These are phyloP conservation scores for Schwanniomyces pseudopolymorphus DNA, from an alignment of 805 yeast genomes.

Conservation along the genomic window DNA sequence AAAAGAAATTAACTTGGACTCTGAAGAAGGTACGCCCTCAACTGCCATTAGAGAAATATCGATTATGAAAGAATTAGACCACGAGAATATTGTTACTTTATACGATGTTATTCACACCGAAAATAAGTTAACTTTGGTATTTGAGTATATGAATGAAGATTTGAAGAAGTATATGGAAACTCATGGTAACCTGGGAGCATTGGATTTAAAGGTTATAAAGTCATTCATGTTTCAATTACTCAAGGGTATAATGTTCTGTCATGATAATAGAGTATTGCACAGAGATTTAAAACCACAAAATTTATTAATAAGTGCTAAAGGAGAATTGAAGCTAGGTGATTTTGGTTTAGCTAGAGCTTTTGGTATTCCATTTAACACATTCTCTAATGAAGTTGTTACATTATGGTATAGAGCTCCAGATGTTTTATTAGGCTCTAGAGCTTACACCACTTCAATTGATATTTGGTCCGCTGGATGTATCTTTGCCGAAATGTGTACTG, in stretches of 20 bases:
- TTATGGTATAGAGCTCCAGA: conserved; percentile 99
- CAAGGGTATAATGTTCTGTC: conserved; percentile 85
- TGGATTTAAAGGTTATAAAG: conserved; percentile 72
- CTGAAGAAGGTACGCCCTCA: conserved; percentile 98
- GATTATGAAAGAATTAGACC: conserved; percentile 89
- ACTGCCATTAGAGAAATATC: conserved; percentile 97
- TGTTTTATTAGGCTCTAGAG: conserved; percentile 89
- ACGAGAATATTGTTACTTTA: conserved; percentile 86
- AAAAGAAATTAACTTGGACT: conserved; percentile 90
- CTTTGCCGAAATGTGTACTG: conserved; percentile 97
- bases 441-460: conserved; percentile 94
- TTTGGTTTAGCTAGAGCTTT: conserved; percentile 97
- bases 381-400: conserved; percentile 96
- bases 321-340: conserved; percentile 91
- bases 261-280: conserved; percentile 80
- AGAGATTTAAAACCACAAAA: conserved; percentile 95
- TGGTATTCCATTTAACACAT: conserved; percentile 97
- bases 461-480: conserved; percentile 99
- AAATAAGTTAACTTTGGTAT: conserved; percentile 89
- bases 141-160: conserved; percentile 92
- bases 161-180: conserved; percentile 92
- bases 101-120: conserved; percentile 97
- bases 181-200: conserved; percentile 72
- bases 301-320: conserved; percentile 81
- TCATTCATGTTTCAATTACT: conserved; percentile 93